Conservation (phyloP, 352 stramenopile genomes). For the Pythium folliculosum region DNA sequence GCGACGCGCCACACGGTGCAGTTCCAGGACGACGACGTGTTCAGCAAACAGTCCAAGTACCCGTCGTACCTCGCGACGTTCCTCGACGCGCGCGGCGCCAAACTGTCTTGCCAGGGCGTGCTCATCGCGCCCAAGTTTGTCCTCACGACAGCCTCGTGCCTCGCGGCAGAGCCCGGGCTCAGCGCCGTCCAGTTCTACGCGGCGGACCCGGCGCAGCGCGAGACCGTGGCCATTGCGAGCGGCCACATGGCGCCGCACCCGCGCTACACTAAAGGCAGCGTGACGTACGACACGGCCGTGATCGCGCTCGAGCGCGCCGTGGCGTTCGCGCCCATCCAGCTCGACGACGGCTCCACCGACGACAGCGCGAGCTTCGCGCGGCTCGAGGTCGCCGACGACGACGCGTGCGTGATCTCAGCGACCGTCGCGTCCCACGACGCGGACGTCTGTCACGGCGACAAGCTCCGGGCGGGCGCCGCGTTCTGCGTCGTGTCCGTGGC, state of each 20-base stretch:
- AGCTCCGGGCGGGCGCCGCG: not conserved
- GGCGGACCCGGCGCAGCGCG: not conserved
- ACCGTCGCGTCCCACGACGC: not conserved
- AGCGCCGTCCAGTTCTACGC: constrained; percentile 1
- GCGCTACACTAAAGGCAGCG: constrained; percentile 10
- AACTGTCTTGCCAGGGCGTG: constrained; percentile 19
- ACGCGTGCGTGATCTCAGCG: constrained; percentile 9
- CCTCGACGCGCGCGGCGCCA: not conserved
- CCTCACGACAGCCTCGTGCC: constrained; percentile 33
- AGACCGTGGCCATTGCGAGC: constrained; percentile 8
- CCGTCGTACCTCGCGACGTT: constrained; percentile 24
- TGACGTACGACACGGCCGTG: constrained; percentile 20
- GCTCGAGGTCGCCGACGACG: constrained; percentile 11
- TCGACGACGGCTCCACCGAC: constrained; percentile 18
- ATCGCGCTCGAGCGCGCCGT: constrained; percentile 10
- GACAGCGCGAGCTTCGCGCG: constrained; percentile 14
- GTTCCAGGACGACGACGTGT: constrained; percentile 11
- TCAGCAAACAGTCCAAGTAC: constrained; percentile 18
- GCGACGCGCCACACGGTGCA: constrained; percentile 7
- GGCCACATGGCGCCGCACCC: constrained; percentile 17
- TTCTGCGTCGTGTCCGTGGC: constrained; percentile 4
- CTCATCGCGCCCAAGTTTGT: constrained; percentile 30
- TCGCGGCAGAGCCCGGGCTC: not conserved
- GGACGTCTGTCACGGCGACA: not conserved
- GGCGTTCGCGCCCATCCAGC: constrained; percentile 7